Evolutionary conservation across 129 eudicot genomes (phyloP), one percentile per base, ranked within the genome.

Genomic region (Arctium lappa): DNA sequence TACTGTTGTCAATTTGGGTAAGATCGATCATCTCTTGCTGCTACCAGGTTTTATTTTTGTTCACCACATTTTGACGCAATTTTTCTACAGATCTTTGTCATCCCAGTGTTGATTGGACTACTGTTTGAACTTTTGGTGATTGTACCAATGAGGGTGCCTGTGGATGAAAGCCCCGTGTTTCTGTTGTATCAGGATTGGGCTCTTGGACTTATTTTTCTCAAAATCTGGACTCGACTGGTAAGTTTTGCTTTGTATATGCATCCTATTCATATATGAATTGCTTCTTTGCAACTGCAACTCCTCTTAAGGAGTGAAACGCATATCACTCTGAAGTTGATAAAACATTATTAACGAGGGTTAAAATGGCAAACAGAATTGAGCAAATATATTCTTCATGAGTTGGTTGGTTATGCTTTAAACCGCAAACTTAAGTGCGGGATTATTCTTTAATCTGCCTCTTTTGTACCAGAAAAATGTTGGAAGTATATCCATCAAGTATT

Each of bases 181-280:
- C 92, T 92, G 39, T 75, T 94, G 76, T 94, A 94, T 85, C 98
- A 94, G 85, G 98, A 94, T 79, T 94, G 98, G 97, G 98, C 97
- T 66, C 82, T 94, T 37, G 98, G 98, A 9, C 91, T 94, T 0
- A 91, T 94, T 73, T 90, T 94, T 80, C 90, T 94, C 6, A 94
- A 94, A 90, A 94, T 94, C 70, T 94, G 98, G 98, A 94, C 98
- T 18, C 92, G 93, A 65, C 79, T 94, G 94, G 98, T 92, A 74
- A 88, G 94, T 78, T 15, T 12, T 29, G 4, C 30, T 33, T 33
- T 33, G 1, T 33, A n/a, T 9, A 37, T n/a, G 48, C 77, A 38
- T 62, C 16, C 31, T n/a, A 6, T 6, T 12, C 1, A 33, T 33
- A 33, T 33, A 33, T 33, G 36, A 33, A 33, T 33, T 33, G 36